Base-by-base conservation (phyloP, 495 filamentous ascomycete species). In the Penicillium egyptiacum region DNA sequence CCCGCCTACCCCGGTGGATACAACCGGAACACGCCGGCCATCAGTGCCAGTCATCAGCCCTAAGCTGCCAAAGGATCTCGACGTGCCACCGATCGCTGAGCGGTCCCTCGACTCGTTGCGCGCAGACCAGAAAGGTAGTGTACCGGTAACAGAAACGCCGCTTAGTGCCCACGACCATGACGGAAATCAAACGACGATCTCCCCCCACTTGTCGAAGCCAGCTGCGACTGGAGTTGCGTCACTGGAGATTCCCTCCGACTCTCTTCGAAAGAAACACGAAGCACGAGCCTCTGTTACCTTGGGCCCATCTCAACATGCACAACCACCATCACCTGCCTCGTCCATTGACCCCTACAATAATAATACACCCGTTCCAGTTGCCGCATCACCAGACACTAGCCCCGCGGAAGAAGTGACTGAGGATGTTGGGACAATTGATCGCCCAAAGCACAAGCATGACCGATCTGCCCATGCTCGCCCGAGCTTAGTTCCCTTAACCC, bases 241-340 rank as follows among this genome's bases (percentile, higher is more conserved):
- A 8, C 43, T 62, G 22, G 60, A 62, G 10, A 57, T 63, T 1
- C 53, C 64, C 39, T 44, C 57, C 25, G 39, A 58, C 14, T 4
- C 55, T 9, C 57, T 59, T 17, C 28, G 62, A 50, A 68, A 65
- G 52, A 73, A 75, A 54, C 61, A 60, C 54, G 70, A 71, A 42
- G 54, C 59, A 43, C 69, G 65, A 33, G 65, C 71, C 7, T 68
- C 74, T 55, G 66, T 74, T 55, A 59, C 59, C 25, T 39, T 71
- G 35, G 69, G 71, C 8, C 59, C 57, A n/a, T 70, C 70, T 25
- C 55, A 60, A 17, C 22, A 54, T 39, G 74, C 75, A 37, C 76
- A 79, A 58, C 75, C 76, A 14, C 66, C 75, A 35, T 79, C 76
- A 17, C 76, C 76, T 19, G 73, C 68, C 28, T 79, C 76, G 5